Evolutionary conservation across 345 rosid genomes (phyloP).

Genomic region (Hirschfeldia incana): DNA sequence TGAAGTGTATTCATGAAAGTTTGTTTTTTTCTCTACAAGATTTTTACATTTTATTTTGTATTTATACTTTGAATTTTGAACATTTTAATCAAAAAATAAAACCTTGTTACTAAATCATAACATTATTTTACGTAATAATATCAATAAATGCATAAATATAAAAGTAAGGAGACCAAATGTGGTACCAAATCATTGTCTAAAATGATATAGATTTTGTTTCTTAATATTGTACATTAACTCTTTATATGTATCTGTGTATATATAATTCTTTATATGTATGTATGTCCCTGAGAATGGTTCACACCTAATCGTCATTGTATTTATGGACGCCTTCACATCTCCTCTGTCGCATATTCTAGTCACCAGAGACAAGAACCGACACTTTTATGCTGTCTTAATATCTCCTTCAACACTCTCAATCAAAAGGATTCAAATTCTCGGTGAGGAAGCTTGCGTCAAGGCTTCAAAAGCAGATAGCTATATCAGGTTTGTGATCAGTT

Average conservation of each 20-base stretch:
- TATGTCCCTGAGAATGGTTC: neutral
- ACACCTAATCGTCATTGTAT: neutral
- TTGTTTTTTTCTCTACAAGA: too few species aligned
- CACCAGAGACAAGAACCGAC: constrained; percentile 3
- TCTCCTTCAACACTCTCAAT: neutral
- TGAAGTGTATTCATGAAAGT: too few species aligned
- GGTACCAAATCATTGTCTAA: too few species aligned
- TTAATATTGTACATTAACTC: neutral
- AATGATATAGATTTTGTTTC: constrained; percentile 3
- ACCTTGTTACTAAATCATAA: too few species aligned
- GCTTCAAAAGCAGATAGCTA: constrained; percentile 64
- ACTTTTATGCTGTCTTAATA: neutral
- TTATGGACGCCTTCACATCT: neutral
- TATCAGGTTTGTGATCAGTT: constrained; percentile 47
- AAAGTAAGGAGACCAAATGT: too few species aligned
- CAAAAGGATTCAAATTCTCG: constrained; percentile 38
- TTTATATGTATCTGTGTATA: neutral
- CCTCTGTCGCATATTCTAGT: neutral
- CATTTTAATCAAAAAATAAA: too few species aligned
- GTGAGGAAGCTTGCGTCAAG: constrained; percentile 83
- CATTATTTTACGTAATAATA: too few species aligned
- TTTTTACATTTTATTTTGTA: too few species aligned
- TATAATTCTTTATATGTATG: neutral
- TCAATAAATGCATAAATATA: too few species aligned
- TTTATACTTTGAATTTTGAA: too few species aligned